Conservation (phyloP, 1,284 basidiomycete species). For the Cutaneotrichosporon sp. region DNA sequence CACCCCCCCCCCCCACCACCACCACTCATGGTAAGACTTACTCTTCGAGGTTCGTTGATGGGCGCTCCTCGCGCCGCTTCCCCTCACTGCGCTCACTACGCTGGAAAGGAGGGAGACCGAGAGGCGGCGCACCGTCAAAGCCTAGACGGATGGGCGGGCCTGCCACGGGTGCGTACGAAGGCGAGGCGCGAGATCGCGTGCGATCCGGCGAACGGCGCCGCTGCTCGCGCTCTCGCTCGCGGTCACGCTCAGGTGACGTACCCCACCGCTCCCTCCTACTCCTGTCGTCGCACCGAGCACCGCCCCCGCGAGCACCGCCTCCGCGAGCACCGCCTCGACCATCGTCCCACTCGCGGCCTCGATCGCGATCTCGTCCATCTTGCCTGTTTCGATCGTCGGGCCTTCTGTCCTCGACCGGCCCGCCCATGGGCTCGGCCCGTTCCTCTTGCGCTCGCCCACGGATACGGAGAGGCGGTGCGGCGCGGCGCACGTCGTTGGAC, state of each 20-base stretch:
- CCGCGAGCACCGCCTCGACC: no score
- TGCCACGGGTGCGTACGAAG: not conserved
- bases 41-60: constrained; percentile 17
- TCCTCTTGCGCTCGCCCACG: not conserved
- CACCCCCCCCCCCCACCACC: no score
- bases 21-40: no score
- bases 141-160: constrained; percentile 11
- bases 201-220: not conserved
- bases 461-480: constrained; percentile 4
- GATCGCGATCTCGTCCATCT: not conserved
- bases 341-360: no score
- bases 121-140: constrained; percentile 9
- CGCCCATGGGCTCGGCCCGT: not conserved
- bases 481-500: not conserved
- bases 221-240: not conserved
- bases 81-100: not conserved
- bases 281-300: no score
- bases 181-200: not conserved
- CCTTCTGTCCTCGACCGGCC: no score
- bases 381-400: not conserved
- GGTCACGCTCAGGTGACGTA: no score
- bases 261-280: no score
- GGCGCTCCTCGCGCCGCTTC: not conserved
- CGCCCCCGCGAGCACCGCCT: no score
- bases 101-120: constrained; percentile 10